Conservation (phyloP, 179 eudicot genomes). For the Heliamphora pulchella region DNA sequence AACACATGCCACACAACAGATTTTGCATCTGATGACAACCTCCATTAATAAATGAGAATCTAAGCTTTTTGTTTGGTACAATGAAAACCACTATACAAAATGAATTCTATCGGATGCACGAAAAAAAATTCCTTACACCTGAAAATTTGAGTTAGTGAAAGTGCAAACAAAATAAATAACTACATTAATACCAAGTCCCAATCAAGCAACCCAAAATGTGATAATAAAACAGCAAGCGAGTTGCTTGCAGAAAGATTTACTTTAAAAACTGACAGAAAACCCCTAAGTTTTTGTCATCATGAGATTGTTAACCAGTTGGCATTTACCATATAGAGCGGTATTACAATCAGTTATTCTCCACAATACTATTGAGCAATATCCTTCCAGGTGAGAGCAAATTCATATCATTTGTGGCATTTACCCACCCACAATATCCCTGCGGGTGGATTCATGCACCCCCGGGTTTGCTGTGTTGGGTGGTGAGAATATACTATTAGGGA, state of each 20-base stretch:
- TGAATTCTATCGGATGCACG: neutral
- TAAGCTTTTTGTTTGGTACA: neutral
- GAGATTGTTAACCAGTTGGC: no score
- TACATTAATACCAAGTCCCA: neutral
- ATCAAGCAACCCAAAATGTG: constrained; percentile 2
- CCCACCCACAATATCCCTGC: no score
- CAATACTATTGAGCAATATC: neutral
- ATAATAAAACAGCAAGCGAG: neutral
- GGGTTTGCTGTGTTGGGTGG: no score
- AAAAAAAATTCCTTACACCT: neutral
- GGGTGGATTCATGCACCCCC: no score
- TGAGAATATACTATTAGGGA: no score
- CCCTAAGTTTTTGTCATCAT: no score
- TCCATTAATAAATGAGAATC: neutral
- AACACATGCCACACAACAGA: neutral
- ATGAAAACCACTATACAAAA: neutral
- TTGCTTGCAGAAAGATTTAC: no score
- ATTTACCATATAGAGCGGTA: no score
- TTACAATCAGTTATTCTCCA: no score
- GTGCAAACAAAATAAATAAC: neutral
- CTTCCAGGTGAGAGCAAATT: neutral
- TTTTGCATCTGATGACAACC: neutral
- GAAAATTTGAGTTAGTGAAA: neutral
- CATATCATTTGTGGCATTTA: neutral
- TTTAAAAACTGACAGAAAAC: no score